Base-by-base conservation (phyloP, 2,329 filamentous ascomycete genomes). In the Neonectria hederae region DNA sequence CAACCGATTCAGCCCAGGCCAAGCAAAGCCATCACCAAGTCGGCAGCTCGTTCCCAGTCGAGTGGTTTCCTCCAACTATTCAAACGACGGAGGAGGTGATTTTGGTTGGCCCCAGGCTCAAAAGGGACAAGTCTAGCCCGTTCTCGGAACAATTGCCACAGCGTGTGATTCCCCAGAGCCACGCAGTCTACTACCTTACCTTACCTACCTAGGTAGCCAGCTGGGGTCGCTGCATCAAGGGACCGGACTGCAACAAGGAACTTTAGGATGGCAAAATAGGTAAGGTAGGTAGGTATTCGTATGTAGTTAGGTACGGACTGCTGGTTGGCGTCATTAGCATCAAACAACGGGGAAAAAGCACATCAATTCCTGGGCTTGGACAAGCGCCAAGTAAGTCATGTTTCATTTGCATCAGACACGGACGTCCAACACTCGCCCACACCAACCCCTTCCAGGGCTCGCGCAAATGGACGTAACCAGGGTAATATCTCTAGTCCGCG, bases 1-100 rank as follows among this genome's bases (percentile, higher is more conserved):
- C 48, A 51, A 55, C 61, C 35, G 48, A 63, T 59, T 54, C 48
- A 54, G 21, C 51, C 54, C 42, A 26, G n/a, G 43, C 55, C 61
- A 59, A 48, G 26, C 56, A 43, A 43, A 35, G 52, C 35, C 54
- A 28, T 55, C 43, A 59, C 40, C 26, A 49, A 8, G 38, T 42
- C 38, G 38, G 24, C 42, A 52, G 42, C 56, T 24, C 21, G 19
- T 38, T 19, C 38, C 55, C 35, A 45, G 28, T 6, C 35, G 14
- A 38, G 32, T 11, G 24, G 45, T 42, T 58, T 17, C 55, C 24
- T 35, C 42, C 49, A 56, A 30, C 24, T 43, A 54, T n/a, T n/a
- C 35, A 63, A 46, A 49, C 51, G 43, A 51, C 49, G 42, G 30
- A 52, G 28, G 21, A 52, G 28, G 21, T 51, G 38, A 42, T 10